Evolutionary conservation across 768 basidiomycete species (phyloP).

Genomic region (Boletus tomentosulus): DNA sequence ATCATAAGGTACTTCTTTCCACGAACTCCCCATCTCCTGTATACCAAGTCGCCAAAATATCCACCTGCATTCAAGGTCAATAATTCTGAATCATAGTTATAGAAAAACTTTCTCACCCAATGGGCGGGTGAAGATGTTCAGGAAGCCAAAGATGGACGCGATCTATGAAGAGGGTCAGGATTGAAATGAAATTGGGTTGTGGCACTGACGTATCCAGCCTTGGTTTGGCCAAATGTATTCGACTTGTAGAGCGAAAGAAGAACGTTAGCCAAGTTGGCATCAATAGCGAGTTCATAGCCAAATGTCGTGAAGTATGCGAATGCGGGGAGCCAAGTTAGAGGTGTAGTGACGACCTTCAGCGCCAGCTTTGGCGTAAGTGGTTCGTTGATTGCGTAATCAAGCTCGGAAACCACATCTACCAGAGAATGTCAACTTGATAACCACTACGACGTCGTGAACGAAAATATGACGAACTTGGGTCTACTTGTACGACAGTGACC

Average conservation of each 20-base stretch:
- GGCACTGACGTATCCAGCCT: constrained; percentile 49
- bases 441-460: neutral
- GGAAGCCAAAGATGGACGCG: constrained; percentile 38
- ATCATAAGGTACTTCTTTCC: constrained; percentile 50
- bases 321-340: constrained; percentile 52
- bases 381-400: constrained; percentile 46
- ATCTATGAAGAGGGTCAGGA: constrained; percentile 12
- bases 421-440: neutral
- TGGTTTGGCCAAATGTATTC: constrained; percentile 41
- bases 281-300: constrained; percentile 55
- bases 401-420: constrained; percentile 26
- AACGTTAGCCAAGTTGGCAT: constrained; percentile 46
- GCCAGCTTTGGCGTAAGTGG: constrained; percentile 35
- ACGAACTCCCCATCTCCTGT: constrained; percentile 37
- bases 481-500: constrained; percentile 5
- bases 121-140: constrained; percentile 50
- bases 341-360: constrained; percentile 33
- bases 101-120: constrained; percentile 21
- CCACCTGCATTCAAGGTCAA: constrained; percentile 30
- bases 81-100: neutral
- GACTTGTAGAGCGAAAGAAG: constrained; percentile 38
- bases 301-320: constrained; percentile 54
- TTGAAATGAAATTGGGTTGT: constrained; percentile 14
- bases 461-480: neutral
- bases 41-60: constrained; percentile 43